Evolutionary conservation across 2,329 filamentous ascomycete genomes (phyloP).

Genomic region (Harringtonia lauricola): DNA sequence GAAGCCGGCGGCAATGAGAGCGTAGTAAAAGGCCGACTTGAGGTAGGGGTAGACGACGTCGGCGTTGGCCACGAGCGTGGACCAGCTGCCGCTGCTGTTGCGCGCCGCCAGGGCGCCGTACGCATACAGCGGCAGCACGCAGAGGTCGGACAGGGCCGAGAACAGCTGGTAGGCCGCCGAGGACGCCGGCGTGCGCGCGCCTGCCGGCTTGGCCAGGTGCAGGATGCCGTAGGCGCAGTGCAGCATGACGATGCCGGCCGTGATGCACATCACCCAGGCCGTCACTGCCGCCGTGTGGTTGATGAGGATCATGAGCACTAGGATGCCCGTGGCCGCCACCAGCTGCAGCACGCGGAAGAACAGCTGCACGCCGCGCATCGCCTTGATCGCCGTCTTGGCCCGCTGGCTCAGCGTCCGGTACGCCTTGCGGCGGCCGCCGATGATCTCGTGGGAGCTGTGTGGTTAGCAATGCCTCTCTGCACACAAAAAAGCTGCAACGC

Average conservation of each 20-base stretch:
- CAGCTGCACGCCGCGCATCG: constrained; percentile 58
- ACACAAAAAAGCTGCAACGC: constrained; percentile 17
- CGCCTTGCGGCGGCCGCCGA: constrained; percentile 49
- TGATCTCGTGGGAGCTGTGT: constrained; percentile 47
- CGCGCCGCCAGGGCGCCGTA: constrained; percentile 39
- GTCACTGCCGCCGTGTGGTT: constrained; percentile 52
- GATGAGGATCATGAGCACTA: constrained; percentile 70
- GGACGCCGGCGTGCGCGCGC: constrained; percentile 62
- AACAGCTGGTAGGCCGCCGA: constrained; percentile 87
- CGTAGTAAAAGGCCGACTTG: constrained; percentile 56
- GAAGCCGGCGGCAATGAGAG: constrained; percentile 49
- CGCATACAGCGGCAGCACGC: constrained; percentile 41
- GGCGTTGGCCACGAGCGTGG: constrained; percentile 51
- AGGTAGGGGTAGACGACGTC: constrained; percentile 47
- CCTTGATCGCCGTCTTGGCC: constrained; percentile 62
- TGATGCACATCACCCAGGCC: constrained; percentile 66
- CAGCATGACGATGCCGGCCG: constrained; percentile 64
- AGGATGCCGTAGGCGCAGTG: constrained; percentile 71
- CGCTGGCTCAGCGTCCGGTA: constrained; percentile 56
- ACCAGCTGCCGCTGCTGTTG: constrained; percentile 44
- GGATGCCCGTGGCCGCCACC: constrained; percentile 55
- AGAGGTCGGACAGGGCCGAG: constrained; percentile 58
- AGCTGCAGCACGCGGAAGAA: constrained; percentile 55
- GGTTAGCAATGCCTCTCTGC: background rate
- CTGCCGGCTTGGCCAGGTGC: constrained; percentile 62